Evolutionary conservation across 1,284 basidiomycete genomes (phyloP).

Genomic region (Golubevia sp.): DNA sequence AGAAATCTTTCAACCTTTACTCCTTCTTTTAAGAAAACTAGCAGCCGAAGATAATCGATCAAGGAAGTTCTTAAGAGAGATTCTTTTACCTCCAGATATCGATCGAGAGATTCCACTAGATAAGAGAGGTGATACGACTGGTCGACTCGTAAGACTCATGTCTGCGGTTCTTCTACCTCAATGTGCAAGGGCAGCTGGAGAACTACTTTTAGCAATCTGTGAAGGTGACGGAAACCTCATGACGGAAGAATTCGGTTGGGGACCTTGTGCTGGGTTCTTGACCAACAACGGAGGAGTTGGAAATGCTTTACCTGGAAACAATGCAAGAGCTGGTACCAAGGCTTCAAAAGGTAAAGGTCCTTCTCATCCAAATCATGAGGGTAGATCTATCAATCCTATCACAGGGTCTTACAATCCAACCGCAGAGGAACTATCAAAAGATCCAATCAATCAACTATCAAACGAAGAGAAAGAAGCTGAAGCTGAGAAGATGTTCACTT

Average conservation of each 20-base stretch:
- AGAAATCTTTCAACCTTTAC: conserved; percentile 30
- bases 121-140: conserved; percentile 31
- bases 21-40: conserved; percentile 34
- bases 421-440: conserved; percentile 18
- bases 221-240: conserved; percentile 25
- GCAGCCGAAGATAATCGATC: conserved; percentile 22
- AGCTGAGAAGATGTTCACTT: conserved; percentile 37
- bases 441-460: conserved; percentile 30
- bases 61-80: conserved; percentile 8
- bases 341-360: neutral
- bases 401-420: conserved; percentile 38
- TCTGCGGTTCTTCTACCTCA: conserved; percentile 26
- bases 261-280: conserved; percentile 47
- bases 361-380: conserved; percentile 7
- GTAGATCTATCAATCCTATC: conserved; percentile 33
- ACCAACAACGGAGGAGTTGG: conserved; percentile 17
- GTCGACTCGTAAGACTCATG: conserved; percentile 37
- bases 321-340: neutral
- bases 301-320: no score
- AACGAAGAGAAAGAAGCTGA: conserved; percentile 44
- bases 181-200: conserved; percentile 31
- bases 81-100: conserved; percentile 8
- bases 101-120: conserved; percentile 29
- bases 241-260: conserved; percentile 38
- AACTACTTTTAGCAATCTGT: conserved; percentile 34